These are phyloP conservation scores for Camillea tinctor DNA, from an alignment of 2,329 filamentous ascomycete genomes.

Conservation along the genomic window DNA sequence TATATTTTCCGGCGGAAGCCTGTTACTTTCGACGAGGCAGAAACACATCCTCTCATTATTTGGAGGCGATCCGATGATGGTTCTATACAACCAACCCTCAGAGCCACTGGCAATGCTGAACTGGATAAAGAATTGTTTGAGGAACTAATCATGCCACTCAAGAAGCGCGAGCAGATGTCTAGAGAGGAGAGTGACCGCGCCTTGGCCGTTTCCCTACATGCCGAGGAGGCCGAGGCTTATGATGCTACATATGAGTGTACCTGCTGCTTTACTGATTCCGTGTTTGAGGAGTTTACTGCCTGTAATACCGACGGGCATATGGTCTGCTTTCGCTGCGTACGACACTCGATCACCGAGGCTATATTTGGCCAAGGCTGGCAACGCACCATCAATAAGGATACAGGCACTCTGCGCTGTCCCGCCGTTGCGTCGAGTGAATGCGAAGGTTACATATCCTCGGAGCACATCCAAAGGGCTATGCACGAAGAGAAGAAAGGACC, in stretches of 20 bases:
- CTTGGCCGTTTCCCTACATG: conserved; percentile 55
- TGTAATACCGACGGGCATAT: conserved; percentile 69
- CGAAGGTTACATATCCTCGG: conserved; percentile 66
- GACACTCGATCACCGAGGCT: conserved; percentile 78
- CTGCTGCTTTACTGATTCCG: conserved; percentile 70
- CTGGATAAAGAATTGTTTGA: conserved; percentile 61
- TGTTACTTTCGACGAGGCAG: conserved; percentile 50
- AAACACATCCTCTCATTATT: conserved; percentile 61
- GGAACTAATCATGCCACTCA: conserved; percentile 55
- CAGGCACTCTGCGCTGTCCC: conserved; percentile 78
- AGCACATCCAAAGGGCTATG: conserved; percentile 72
- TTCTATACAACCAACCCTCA: conserved; percentile 59
- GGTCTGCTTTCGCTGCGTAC: conserved; percentile 80
- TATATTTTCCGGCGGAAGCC: conserved; percentile 67
- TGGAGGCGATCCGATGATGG: conserved; percentile 59
- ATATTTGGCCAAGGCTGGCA: conserved; percentile 92
- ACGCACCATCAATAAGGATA: conserved; percentile 70
- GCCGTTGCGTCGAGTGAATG: conserved; percentile 73
- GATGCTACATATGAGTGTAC: conserved; percentile 67
- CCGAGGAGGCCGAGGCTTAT: conserved; percentile 56
- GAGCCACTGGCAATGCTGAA: conserved; percentile 63
- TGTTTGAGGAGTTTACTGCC: conserved; percentile 73
- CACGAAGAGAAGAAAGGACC: conserved; percentile 65
- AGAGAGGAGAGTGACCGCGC: conserved; percentile 52
- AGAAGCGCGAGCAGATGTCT: conserved; percentile 40